These are phyloP conservation scores for Aspergillus hortae DNA, from an alignment of 2,329 filamentous ascomycete species.

Conservation along the genomic window DNA sequence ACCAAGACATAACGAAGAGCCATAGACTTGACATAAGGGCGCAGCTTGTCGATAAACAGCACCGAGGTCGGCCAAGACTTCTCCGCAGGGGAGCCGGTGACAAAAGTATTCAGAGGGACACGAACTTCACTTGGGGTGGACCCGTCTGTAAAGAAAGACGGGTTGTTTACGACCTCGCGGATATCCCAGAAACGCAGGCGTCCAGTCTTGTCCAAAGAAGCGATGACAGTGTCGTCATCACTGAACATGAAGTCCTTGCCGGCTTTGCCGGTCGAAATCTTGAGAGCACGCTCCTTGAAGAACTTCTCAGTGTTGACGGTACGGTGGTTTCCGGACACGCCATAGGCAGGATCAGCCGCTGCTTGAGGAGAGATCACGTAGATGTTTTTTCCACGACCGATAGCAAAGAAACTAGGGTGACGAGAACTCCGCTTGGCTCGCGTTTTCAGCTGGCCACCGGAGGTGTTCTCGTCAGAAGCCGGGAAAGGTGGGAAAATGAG, in stretches of 20 bases:
- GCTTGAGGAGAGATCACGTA: conserved; percentile 71
- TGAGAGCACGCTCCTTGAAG: conserved; percentile 79
- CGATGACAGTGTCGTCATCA: conserved; percentile 90
- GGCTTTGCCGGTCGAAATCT: conserved; percentile 95
- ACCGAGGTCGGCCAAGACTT: conserved; percentile 98
- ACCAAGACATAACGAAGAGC: conserved; percentile 94
- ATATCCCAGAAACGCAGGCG: conserved; percentile 99
- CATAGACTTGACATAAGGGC: conserved; percentile 84
- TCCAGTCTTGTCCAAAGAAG: conserved; percentile 94
- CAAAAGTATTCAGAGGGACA: conserved; percentile 79
- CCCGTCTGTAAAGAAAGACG: conserved; percentile 37
- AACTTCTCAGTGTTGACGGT: conserved; percentile 83
- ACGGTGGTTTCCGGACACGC: conserved; percentile 49
- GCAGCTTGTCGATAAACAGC: conserved; percentile 91
- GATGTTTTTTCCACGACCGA: conserved; percentile 93
- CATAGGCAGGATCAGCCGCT: conserved; percentile 49
- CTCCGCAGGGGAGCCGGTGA: conserved; percentile 79
- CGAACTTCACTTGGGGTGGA: conserved; percentile 68
- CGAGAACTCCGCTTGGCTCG: conserved; percentile 83
- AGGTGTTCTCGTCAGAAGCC: conserved; percentile 82
- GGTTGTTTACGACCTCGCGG: conserved; percentile 63
- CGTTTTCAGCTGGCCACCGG: conserved; percentile 91
- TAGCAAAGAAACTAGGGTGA: conserved; percentile 90
- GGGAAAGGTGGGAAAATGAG: conserved; percentile 86
- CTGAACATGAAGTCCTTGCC: conserved; percentile 98